Conservation (phyloP, 2,329 filamentous ascomycete species). For the Cytospora chrysosperma region DNA sequence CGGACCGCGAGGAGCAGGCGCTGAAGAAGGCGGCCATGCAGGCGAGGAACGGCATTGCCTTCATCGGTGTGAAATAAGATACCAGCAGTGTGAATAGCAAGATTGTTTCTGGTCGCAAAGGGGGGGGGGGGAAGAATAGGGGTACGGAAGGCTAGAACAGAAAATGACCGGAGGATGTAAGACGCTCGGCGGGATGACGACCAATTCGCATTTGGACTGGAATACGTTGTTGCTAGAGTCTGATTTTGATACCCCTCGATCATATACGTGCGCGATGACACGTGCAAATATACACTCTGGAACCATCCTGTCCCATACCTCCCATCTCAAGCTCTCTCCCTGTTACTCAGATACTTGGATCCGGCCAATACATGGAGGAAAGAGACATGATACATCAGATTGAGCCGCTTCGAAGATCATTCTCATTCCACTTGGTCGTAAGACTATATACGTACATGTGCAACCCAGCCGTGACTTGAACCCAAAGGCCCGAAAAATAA, state of each 20-base stretch:
- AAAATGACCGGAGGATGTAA: too few relatives aligned
- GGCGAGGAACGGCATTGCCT: slow-evolving; percentile 63
- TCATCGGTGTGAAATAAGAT: slow-evolving; percentile 60
- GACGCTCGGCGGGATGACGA: neutral
- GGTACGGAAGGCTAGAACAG: neutral
- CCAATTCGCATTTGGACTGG: neutral
- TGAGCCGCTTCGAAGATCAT: neutral
- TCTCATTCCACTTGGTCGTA: neutral
- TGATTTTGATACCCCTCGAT: slow-evolving; percentile 9
- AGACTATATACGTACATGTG: neutral
- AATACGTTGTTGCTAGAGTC: neutral
- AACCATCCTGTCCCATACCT: neutral
- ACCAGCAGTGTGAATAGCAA: neutral
- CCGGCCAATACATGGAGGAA: neutral
- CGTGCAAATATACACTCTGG: neutral
- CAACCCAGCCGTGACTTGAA: neutral
- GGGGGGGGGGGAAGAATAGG: neutral
- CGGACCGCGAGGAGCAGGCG: slow-evolving; percentile 63
- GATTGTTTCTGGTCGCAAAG: too few relatives aligned
- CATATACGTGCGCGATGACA: neutral
- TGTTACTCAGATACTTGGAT: neutral
- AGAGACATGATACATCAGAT: neutral
- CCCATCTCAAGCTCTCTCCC: too few relatives aligned
- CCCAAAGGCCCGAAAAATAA: neutral
- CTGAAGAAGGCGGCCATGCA: slow-evolving; percentile 55